Evolutionary conservation across 2,329 filamentous ascomycete genomes (phyloP), one percentile per base, ranked within the genome.

Genomic region (Claviceps maximensis): DNA sequence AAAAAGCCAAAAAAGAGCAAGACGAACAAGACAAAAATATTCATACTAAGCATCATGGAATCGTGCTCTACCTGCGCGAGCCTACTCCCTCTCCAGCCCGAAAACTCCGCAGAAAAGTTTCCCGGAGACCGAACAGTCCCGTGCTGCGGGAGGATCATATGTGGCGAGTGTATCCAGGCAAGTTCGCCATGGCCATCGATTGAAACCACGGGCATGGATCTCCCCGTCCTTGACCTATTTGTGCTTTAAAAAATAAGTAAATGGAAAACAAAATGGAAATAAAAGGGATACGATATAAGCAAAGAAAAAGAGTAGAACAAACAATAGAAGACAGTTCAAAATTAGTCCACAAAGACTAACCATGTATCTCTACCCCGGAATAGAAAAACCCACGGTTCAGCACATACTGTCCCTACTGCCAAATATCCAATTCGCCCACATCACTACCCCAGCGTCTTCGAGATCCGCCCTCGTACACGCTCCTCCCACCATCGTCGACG

Each of bases 81-180:
- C 25, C 68, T 83, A 27, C 75, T 89, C 27, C 72, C 75, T 45
- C 71, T 76, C 4, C 72, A 78, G 31, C 72, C 76, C 50, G 71
- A 74, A 36, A 70, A 73, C 29, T 74, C 74, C 60, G 74, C 72
- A 41, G 82, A 84, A 69, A 87, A 84, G 63, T 74, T 78, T 2
- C 73, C 77, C 27, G 71, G 75, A 48, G 77, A 84, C 62, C 78
- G 84, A 50, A 71, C 75, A 56, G 72, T 89, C 31, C 74, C 76
- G 36, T 91, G 87, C 66, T 91, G 87, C 65, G 72, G 71, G 46
- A 77, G 87, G 52, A 72, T 81, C 41, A 86, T 91, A 61, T 93
- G 87, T 67, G 79, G 80, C 17, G 73, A 72, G 56, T 91, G 87
- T 67, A 78, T 87, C 60, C 70, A 78, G 63, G 83, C 80, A 65